Percentiles rank a stretch among this genome's conserved stretches.
These are phyloP conservation scores for Dictyophora rubrovolvata DNA, from an alignment of 768 basidiomycete species.

Conservation along the genomic window DNA sequence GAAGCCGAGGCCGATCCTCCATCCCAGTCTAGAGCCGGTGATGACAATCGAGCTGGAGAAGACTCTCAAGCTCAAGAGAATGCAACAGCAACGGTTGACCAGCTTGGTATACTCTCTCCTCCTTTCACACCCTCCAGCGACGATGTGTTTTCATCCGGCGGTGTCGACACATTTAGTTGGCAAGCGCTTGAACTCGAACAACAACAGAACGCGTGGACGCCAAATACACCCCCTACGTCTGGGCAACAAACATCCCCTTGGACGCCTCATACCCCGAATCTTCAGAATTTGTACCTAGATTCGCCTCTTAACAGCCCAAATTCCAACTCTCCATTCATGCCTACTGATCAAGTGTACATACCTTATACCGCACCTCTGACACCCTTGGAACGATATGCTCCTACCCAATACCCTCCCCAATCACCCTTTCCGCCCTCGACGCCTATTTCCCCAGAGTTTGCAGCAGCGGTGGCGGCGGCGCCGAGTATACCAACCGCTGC, in stretches of 20 bases:
- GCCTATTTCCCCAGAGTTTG: not conserved
- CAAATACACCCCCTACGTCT: not conserved
- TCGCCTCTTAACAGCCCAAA: not conserved
- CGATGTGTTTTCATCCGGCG: not conserved
- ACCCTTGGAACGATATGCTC: not conserved
- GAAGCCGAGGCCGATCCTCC: not conserved
- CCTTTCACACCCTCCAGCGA: not conserved
- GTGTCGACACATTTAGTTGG: not conserved
- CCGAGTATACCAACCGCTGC: not conserved
- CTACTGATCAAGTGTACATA: not conserved
- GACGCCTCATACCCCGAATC: not conserved
- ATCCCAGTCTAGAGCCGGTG: not conserved
- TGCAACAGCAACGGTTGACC: not conserved
- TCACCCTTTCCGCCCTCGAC: not conserved
- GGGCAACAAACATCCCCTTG: not conserved
- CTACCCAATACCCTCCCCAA: not conserved
- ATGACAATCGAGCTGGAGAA: not conserved
- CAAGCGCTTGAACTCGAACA: not conserved
- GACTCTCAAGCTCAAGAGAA: not conserved
- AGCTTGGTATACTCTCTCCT: not conserved
- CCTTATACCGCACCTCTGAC: not conserved
- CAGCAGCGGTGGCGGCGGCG: not conserved
- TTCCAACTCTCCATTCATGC: not conserved
- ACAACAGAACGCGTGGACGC: not conserved
- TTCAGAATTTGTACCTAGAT: not conserved